phyloP scores from a whole-genome alignment of 345 rosid genomes.

The Aquilaria yunnanensis region DNA sequence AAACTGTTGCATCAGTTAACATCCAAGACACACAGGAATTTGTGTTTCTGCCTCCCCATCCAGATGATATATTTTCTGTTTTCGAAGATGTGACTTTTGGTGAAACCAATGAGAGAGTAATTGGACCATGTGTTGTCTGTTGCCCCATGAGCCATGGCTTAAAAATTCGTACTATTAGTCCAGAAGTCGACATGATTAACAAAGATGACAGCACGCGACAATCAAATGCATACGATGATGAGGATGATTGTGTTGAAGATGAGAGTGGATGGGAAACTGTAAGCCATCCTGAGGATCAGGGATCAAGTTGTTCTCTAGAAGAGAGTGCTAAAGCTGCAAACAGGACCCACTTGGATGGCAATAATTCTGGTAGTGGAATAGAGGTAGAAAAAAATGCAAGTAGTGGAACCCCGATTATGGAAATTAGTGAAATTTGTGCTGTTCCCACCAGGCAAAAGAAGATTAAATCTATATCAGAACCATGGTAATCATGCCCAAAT shows the following conservation, averaged over 20 bases:
- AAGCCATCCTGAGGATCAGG: conserved; percentile 80
- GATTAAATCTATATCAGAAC: conserved; percentile 63
- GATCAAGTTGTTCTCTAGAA: conserved; percentile 66
- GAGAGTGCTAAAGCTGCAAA: conserved; percentile 48
- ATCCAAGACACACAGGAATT: conserved; percentile 48
- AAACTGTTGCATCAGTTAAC: conserved; percentile 39
- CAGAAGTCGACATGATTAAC: conserved; percentile 25
- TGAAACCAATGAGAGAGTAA: conserved; percentile 28
- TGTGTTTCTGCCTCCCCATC: conserved; percentile 40
- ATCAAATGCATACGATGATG: conserved; percentile 22
- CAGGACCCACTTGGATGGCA: conserved; percentile 36
- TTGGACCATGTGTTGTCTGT: conserved; percentile 16
- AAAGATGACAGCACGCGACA: conserved; percentile 26
- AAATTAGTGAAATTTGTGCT: conserved; percentile 56
- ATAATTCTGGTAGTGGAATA: conserved; percentile 45
- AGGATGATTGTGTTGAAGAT: conserved; percentile 54
- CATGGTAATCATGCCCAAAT: conserved; percentile 68
- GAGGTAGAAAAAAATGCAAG: conserved; percentile 52
- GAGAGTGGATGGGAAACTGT: conserved; percentile 99
- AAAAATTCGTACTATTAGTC: conserved; percentile 40
- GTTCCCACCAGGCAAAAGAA: conserved; percentile 45
- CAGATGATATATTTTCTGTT: conserved; percentile 55
- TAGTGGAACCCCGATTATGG: conserved; percentile 50
- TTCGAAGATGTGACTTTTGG: conserved; percentile 44
- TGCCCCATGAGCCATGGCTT: conserved; percentile 42